Conservation (phyloP, 73 alveolate species). For the Tetrahymena malaccensis region DNA sequence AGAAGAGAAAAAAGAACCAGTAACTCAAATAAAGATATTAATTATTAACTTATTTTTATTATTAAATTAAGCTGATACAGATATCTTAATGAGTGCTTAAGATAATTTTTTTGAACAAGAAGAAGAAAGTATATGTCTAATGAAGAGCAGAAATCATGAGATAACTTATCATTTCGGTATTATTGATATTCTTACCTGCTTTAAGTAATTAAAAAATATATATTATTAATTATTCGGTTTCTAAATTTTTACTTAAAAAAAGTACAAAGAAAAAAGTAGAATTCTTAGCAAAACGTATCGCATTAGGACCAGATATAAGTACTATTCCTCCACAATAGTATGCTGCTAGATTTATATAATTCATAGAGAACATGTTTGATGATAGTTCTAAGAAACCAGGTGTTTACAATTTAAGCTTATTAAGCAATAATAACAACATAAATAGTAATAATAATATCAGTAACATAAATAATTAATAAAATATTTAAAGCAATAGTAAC, state of each 20-base stretch:
- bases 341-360: conserved; percentile 18
- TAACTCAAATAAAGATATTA: not conserved
- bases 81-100: not conserved
- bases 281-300: conserved; percentile 61
- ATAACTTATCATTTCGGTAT: conserved; percentile 60
- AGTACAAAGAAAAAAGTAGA: conserved; percentile 80
- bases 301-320: conserved; percentile 50
- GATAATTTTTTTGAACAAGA: not conserved
- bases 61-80: not conserved
- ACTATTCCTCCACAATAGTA: conserved; percentile 38
- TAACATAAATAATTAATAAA: too few species aligned
- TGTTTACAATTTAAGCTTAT: not conserved
- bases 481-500: too few species aligned
- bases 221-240: too few species aligned
- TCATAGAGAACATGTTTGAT: conserved; percentile 1
- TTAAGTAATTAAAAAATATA: not conserved
- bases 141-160: not conserved
- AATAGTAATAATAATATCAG: not conserved
- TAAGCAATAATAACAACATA: not conserved
- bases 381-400: not conserved
- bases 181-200: conserved; percentile 73
- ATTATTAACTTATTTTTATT: not conserved
- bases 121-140: not conserved
- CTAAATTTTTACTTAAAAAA: conserved; percentile 2
- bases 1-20: conserved; percentile 13